Percentiles rank a stretch among this genome's conserved stretches.
Conservation (phyloP, 371 early-diverging fungal species). For the Rhizopus stolonifer region DNA sequence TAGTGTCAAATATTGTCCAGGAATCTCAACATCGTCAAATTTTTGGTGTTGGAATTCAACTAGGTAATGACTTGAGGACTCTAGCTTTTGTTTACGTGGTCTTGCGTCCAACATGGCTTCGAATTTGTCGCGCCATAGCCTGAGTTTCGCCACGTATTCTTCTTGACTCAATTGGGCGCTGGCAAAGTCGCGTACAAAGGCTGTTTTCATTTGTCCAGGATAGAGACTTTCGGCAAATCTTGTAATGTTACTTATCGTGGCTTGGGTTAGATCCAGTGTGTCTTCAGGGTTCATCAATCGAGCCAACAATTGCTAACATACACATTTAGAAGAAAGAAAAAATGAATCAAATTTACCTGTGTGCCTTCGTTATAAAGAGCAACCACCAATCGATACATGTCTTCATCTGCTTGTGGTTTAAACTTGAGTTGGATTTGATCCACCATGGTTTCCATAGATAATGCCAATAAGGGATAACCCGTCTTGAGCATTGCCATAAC, state of each 20-base stretch:
- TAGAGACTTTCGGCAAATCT: constrained; percentile 84
- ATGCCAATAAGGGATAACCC: constrained; percentile 88
- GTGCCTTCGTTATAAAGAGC: constrained; percentile 88
- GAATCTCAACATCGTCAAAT: constrained; percentile 97
- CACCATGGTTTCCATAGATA: constrained; percentile 97
- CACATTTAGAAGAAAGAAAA: neutral
- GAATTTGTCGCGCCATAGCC: constrained; percentile 88
- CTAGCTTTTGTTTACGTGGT: constrained; percentile 80
- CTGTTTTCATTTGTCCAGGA: constrained; percentile 73
- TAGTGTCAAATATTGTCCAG: constrained; percentile 93
- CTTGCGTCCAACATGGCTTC: constrained; percentile 81
- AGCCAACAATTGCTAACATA: constrained; percentile 56
- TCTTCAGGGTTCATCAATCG: constrained; percentile 69
- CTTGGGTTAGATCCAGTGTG: constrained; percentile 62
- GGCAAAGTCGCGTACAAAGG: constrained; percentile 91
- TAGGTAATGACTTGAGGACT: constrained; percentile 85
- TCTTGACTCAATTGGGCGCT: constrained; percentile 73
- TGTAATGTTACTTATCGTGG: constrained; percentile 79
- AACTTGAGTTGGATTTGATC: constrained; percentile 92
- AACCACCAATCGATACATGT: constrained; percentile 91
- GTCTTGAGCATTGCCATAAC: constrained; percentile 96
- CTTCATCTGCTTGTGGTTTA: constrained; percentile 93
- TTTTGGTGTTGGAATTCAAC: constrained; percentile 97
- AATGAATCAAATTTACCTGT: too few species aligned
- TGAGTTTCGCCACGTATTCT: constrained; percentile 79